Evolutionary conservation across 768 basidiomycete genomes (phyloP), one percentile per base, ranked within the genome.

Genomic region (Steccherinum ochraceum): DNA sequence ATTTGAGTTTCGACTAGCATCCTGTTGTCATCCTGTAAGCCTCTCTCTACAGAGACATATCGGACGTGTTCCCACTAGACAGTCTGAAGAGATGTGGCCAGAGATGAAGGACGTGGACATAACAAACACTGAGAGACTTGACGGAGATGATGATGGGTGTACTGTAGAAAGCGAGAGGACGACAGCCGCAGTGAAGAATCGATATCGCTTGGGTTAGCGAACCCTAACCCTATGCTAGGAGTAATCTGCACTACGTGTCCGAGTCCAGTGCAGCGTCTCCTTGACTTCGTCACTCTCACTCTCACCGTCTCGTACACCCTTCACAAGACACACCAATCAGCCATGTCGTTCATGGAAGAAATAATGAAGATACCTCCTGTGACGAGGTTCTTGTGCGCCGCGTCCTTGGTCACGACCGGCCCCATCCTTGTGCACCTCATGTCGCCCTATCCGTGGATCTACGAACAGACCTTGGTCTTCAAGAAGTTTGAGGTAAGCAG

Each of bases 311-410:
- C n/a, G 40, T 26, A 26, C 19, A 41, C 1, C 25, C 11, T 24
- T 43, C 18, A 10, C 11, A 5, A 7, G 7, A 18, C 21, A 18
- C 41, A 10, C 19, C 18, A 7, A 19, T 43, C 21, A 16, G 21
- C 24, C 16, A 64, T 62, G 63, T 61, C 64, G 13, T 62, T 69
- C 54, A 50, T 56, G 60, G 63, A 64, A 42, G 86, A 91, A 69
- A 66, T 92, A 48, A 79, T 74, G 58, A 91, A 89, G 70, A 88
- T 93, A 1, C 90, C 91, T 0, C 85, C 86, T 26, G 84, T 93
- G 30, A 92, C 91, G 4, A 80, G 91, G 25, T 80, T 83, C 50
- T 64, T 89, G 4, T 74, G 79, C 51, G 70, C 68, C 19, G 84
- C 87, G 1, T 78, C 81, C 1, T 60, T 88, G 2, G 79, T 67